Evolutionary conservation across 345 rosid genomes (phyloP).

Genomic region (Bruguiera parviflora): DNA sequence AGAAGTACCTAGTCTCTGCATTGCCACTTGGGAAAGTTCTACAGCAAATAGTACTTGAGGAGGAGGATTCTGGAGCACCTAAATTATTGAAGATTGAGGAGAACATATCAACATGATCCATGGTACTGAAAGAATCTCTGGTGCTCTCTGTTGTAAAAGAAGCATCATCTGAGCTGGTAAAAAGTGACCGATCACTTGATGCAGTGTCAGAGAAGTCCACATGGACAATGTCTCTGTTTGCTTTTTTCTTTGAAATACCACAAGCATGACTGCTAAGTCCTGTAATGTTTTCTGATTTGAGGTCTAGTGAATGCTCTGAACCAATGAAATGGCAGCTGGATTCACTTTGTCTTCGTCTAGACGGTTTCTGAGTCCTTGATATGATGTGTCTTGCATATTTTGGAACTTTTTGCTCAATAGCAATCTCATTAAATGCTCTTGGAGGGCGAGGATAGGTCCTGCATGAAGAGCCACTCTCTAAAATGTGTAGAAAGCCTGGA

Average conservation of each 20-base stretch:
- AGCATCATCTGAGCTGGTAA: slow-evolving; percentile 89
- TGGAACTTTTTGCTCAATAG: slow-evolving; percentile 26
- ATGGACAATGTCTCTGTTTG: slow-evolving; percentile 17
- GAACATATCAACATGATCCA: slow-evolving; percentile 58
- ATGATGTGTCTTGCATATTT: slow-evolving; percentile 26
- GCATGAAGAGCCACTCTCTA: slow-evolving; percentile 12
- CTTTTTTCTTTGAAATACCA: slow-evolving; percentile 16
- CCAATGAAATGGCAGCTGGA: slow-evolving; percentile 22
- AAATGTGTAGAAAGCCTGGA: not conserved
- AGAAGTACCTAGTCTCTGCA: slow-evolving; percentile 48
- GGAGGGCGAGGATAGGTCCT: slow-evolving; percentile 73
- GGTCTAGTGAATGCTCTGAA: slow-evolving; percentile 21
- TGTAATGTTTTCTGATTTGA: slow-evolving; percentile 17
- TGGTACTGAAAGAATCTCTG: slow-evolving; percentile 76
- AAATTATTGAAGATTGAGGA: slow-evolving; percentile 50
- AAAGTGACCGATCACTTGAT: slow-evolving; percentile 79
- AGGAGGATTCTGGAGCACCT: slow-evolving; percentile 37
- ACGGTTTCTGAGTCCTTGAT: slow-evolving; percentile 34
- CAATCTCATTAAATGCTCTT: slow-evolving; percentile 35
- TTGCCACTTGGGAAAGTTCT: slow-evolving; percentile 48
- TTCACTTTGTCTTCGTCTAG: slow-evolving; percentile 42
- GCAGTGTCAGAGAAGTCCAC: slow-evolving; percentile 59
- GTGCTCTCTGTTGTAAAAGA: slow-evolving; percentile 87
- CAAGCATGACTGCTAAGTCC: slow-evolving; percentile 14
- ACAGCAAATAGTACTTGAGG: slow-evolving; percentile 48